Percentiles rank a stretch among this genome's conserved stretches.
These are phyloP conservation scores for Lasiodiplodia sp. DNA, from an alignment of 2,329 filamentous ascomycete species.

Conservation along the genomic window DNA sequence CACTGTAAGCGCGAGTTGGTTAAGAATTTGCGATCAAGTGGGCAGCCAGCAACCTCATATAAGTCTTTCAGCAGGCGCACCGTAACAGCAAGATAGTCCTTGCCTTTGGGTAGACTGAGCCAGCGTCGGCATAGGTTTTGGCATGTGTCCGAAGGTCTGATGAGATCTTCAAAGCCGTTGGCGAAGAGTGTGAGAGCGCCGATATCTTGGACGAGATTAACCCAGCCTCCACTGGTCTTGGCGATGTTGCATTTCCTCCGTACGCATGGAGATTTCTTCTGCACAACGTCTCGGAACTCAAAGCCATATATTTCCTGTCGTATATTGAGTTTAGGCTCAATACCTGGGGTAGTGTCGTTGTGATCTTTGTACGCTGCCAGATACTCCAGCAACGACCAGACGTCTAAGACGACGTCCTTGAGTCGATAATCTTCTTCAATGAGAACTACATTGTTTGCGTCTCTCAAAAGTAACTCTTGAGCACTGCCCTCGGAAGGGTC, in stretches of 20 bases:
- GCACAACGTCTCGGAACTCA: neutral
- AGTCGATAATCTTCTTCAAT: neutral
- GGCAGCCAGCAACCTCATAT: conserved; percentile 34
- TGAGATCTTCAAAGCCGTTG: conserved; percentile 2
- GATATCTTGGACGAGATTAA: neutral
- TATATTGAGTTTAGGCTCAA: neutral
- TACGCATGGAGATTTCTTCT: neutral
- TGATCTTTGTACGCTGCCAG: neutral
- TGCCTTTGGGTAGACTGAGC: neutral
- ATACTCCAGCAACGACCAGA: neutral
- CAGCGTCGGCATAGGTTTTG: neutral
- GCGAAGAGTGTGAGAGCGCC: neutral
- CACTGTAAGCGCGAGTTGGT: conserved; percentile 33
- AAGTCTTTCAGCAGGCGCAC: conserved; percentile 32
- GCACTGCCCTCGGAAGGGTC: neutral
- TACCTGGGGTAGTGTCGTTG: neutral
- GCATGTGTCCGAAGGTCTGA: neutral
- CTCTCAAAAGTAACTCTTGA: neutral
- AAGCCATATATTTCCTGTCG: neutral
- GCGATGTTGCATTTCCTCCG: neutral
- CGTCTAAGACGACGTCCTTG: neutral
- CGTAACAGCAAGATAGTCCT: conserved; percentile 34
- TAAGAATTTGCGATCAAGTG: conserved; percentile 31
- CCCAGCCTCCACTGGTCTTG: neutral
- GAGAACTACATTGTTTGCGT: neutral